Evolutionary conservation across 768 basidiomycete genomes (phyloP).

Genomic region (Boletellus ananas): DNA sequence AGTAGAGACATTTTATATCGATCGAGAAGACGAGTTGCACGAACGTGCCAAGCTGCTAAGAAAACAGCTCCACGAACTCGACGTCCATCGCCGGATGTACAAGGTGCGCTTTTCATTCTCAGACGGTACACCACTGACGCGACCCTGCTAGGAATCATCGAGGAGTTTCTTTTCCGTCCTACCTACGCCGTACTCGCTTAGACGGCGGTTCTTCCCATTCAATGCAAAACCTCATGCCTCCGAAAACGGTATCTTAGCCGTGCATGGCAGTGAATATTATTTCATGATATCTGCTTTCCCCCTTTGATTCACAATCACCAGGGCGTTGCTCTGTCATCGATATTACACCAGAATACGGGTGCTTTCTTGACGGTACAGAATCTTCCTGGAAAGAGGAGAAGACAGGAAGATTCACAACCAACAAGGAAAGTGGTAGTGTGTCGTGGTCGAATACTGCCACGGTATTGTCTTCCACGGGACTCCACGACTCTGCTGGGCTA

Average conservation of each 20-base stretch:
- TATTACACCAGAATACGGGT: background rate
- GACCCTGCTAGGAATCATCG: constrained; percentile 8
- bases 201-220: background rate
- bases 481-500: background rate
- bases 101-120: constrained; percentile 40
- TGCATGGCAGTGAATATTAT: constrained; percentile 9
- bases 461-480: background rate
- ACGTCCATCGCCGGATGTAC: constrained; percentile 57
- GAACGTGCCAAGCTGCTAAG: constrained; percentile 45
- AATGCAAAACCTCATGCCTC: background rate
- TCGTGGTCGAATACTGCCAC: background rate
- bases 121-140: background rate
- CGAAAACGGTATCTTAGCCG: background rate
- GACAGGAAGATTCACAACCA: background rate
- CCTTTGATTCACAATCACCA: background rate
- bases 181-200: constrained; percentile 2
- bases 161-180: constrained; percentile 1
- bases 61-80: constrained; percentile 69
- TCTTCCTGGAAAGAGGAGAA: background rate
- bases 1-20: constrained; percentile 77
- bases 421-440: background rate
- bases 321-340: background rate
- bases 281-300: background rate
- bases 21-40: constrained; percentile 61
- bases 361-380: background rate